Base-by-base conservation (phyloP, 1,139 yeast genomes). In the Zygosaccharomyces pseudobailii region DNA sequence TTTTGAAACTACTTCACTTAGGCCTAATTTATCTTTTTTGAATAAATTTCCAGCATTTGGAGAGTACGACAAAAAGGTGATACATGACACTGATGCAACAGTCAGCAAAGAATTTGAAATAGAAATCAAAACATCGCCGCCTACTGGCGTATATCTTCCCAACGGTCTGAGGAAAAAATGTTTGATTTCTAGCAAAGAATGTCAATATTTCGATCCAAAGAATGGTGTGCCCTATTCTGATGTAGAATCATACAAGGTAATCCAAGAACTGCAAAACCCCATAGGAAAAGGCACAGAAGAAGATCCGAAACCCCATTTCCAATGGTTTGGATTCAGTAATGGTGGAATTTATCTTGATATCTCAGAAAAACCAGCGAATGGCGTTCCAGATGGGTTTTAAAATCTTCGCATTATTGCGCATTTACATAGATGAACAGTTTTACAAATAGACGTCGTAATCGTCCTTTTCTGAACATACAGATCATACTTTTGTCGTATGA, bases 141-240 rank as follows among this genome's bases (percentile, higher is more conserved):
- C 87, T 8, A 73, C 80, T n/a, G 94, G 87, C 34, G 79, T 84
- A 33, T 79, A 82, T 55, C 70, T 84, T 48, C 84, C 87, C n/a
- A 82, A 80, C 63, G 88, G 87, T 25, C 72, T 73, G 50, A 65
- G 69, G 43, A 83, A 81, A 67, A 71, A 74, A 49, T 90, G 97
- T 69, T 75, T 87, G 38, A 79, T 88, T 39, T 81, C 89, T 3
- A 95, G 95, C 10, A 76, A 78, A 40, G 84, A 83, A 47, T 95
- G 94, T 32, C 78, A 81, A 61, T 90, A 87, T 66, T 84, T 87
- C 55, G 97, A 90, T 69, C 97, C 97, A 0, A 76, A 80, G 37
- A 81, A 85, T 33, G 95, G 95, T 40, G 78, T 89, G 44, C 95
- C 96, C 2, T 90, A 90, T 66, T 78, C 85, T 46, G 84, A 84